These are phyloP conservation scores for Lipomyces oligophaga DNA, from an alignment of 805 yeast genomes.

Conservation along the genomic window DNA sequence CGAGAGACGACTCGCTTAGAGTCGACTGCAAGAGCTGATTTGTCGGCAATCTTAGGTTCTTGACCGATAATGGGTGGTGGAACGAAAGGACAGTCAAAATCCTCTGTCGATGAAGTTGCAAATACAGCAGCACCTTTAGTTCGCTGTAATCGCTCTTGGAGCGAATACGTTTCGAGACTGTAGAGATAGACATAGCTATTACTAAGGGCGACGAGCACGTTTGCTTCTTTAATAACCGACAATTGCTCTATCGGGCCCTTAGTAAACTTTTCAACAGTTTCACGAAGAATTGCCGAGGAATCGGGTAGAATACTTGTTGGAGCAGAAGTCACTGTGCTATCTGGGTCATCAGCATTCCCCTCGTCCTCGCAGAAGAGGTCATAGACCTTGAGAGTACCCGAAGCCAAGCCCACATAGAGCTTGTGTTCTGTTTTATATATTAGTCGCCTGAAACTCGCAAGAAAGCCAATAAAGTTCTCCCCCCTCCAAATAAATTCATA, in stretches of 20 bases:
- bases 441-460: neutral
- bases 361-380: too few relatives aligned
- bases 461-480: too few relatives aligned
- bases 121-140: conserved; percentile 38
- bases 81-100: conserved; percentile 7
- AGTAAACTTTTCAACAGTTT: conserved; percentile 28
- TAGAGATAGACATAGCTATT: conserved; percentile 37
- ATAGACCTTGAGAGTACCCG: conserved; percentile 34
- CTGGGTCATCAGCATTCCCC: conserved; percentile 6
- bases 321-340: too few relatives aligned
- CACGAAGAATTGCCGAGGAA: conserved; percentile 16
- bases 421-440: conserved; percentile 20
- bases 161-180: conserved; percentile 35
- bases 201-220: conserved; percentile 36
- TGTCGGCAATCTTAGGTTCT: conserved; percentile 8
- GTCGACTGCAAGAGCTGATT: too few relatives aligned
- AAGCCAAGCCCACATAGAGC: conserved; percentile 33
- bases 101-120: conserved; percentile 25
- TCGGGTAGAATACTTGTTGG: neutral
- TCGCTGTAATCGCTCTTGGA: conserved; percentile 37
- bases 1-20: conserved; percentile 33
- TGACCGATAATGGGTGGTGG: neutral
- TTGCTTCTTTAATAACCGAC: conserved; percentile 37
- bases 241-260: conserved; percentile 36
- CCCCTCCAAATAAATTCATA: too few relatives aligned